Conservation (phyloP, 2,329 filamentous ascomycete species). For the Alternaria ventricosa region DNA sequence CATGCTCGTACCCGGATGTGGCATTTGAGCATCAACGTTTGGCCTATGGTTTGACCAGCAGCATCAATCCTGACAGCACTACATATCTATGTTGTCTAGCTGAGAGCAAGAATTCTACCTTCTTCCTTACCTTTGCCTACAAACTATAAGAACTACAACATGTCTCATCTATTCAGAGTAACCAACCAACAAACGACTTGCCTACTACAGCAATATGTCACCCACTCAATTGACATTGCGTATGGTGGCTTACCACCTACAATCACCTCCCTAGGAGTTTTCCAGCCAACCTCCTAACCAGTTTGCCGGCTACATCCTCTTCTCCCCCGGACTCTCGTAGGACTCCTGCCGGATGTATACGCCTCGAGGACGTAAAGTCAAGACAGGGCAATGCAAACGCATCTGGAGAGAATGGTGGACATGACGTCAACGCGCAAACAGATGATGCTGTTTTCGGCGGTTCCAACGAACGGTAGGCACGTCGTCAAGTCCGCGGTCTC, state of each 20-base stretch:
- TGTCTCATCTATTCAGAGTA: neutral
- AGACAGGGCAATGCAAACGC: neutral
- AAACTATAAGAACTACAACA: neutral
- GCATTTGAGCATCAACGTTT: too few relatives aligned
- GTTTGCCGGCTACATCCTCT: too few relatives aligned
- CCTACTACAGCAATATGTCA: too few relatives aligned
- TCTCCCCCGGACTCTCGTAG: too few relatives aligned
- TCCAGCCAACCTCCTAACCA: too few relatives aligned
- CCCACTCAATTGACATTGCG: too few relatives aligned
- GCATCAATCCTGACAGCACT: neutral
- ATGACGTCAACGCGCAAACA: neutral
- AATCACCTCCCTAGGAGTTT: too few relatives aligned
- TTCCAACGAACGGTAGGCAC: neutral
- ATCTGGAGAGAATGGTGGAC: neutral
- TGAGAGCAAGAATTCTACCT: too few relatives aligned
- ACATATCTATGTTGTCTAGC: neutral
- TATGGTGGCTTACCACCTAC: too few relatives aligned
- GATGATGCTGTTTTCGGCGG: neutral
- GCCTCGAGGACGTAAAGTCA: neutral
- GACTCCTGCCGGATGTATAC: neutral
- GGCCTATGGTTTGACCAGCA: neutral
- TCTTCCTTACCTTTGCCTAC: too few relatives aligned
- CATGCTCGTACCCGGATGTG: too few relatives aligned
- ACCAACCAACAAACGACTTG: too few relatives aligned
- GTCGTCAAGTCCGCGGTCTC: neutral